Evolutionary conservation across 2,329 filamentous ascomycete species (phyloP).

Genomic region (Helicocarpus griseus): DNA sequence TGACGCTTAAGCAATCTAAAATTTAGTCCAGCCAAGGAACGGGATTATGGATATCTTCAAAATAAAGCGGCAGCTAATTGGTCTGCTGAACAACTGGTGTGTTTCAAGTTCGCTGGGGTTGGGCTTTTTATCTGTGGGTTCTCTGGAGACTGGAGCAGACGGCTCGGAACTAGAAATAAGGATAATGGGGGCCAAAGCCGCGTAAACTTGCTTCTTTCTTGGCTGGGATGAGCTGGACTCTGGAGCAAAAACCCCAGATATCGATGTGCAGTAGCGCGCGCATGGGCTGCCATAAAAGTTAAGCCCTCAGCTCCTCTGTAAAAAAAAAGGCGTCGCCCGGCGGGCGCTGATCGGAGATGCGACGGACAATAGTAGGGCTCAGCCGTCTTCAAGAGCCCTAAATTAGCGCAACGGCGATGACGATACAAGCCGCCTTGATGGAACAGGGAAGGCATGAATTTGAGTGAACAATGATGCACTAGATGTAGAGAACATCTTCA

Average conservation of each 20-base stretch:
- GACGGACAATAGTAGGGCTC: too few species aligned
- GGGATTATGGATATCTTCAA: neutral
- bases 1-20: neutral
- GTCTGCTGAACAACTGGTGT: neutral
- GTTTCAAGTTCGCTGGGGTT: constrained; percentile 1
- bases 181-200: neutral
- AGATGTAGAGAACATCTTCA: too few species aligned
- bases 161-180: neutral
- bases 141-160: neutral
- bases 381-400: too few species aligned
- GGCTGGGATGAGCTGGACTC: too few species aligned
- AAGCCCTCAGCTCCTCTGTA: too few species aligned
- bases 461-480: too few species aligned
- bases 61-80: neutral
- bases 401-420: too few species aligned
- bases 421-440: too few species aligned
- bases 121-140: neutral
- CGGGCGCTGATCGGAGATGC: too few species aligned
- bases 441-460: too few species aligned
- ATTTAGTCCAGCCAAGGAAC: neutral
- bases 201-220: neutral
- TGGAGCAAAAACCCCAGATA: neutral
- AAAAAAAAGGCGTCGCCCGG: too few species aligned
- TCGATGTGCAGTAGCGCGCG: neutral
- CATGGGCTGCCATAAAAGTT: too few species aligned